Evolutionary conservation across 352 stramenopile species (phyloP).

Genomic region (Paralagenidium karlingii): DNA sequence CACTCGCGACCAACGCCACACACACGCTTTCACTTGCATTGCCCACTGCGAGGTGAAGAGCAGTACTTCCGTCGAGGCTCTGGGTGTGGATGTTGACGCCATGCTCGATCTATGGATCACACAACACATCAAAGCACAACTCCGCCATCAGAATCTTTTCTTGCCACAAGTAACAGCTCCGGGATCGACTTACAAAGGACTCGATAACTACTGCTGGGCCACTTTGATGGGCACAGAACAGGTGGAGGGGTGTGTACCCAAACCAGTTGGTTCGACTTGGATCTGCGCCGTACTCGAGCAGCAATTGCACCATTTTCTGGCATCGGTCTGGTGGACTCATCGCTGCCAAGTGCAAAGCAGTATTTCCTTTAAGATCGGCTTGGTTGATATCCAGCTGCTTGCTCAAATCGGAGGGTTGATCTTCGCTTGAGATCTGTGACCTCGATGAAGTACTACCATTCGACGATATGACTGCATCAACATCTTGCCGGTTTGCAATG

Average conservation of each 20-base stretch:
- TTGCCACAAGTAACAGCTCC: neutral
- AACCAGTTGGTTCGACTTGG: constrained; percentile 75
- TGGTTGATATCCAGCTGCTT: constrained; percentile 78
- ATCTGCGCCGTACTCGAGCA: constrained; percentile 70
- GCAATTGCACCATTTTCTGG: constrained; percentile 70
- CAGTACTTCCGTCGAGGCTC: constrained; percentile 75
- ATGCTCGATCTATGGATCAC: constrained; percentile 68
- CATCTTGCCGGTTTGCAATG: too few species aligned
- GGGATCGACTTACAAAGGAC: constrained; percentile 54
- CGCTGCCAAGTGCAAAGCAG: constrained; percentile 65
- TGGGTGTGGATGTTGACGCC: constrained; percentile 64
- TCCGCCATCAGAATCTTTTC: neutral
- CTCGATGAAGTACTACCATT: neutral
- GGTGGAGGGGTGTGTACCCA: constrained; percentile 70
- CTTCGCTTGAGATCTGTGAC: too few species aligned
- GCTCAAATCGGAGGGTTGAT: constrained; percentile 11
- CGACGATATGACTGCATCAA: neutral
- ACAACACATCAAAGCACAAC: constrained; percentile 1
- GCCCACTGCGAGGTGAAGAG: constrained; percentile 65
- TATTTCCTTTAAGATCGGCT: constrained; percentile 76
- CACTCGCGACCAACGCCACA: constrained; percentile 54
- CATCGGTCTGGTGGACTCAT: constrained; percentile 70
- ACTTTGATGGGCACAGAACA: constrained; percentile 76
- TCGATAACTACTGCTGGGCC: constrained; percentile 55
- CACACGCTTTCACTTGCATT: constrained; percentile 58